Percentiles rank a stretch among this genome's conserved stretches.
phyloP scores from a whole-genome alignment of 73 alveolate genomes.

The Tetrahymena borealis region DNA sequence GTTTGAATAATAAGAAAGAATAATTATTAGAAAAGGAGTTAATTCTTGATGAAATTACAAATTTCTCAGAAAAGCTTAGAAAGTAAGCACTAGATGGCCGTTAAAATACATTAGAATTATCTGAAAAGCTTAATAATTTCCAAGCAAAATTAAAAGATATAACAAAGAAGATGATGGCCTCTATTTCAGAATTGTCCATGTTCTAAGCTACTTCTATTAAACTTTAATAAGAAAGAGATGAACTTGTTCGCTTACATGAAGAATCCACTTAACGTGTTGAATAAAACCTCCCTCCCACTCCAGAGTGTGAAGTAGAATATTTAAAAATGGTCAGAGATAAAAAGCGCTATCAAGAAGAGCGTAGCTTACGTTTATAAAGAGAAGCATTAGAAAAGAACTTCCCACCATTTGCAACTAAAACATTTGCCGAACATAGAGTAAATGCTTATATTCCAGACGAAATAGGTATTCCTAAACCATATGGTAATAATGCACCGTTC shows the following conservation, averaged over 20 bases:
- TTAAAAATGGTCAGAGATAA: slow-evolving; percentile 62
- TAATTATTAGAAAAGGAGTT: slow-evolving; percentile 87
- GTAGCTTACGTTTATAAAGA: slow-evolving; percentile 55
- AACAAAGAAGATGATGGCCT: slow-evolving; percentile 90
- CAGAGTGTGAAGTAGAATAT: slow-evolving; percentile 76
- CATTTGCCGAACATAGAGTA: slow-evolving; percentile 89
- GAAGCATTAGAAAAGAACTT: slow-evolving; percentile 62
- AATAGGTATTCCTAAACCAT: slow-evolving; percentile 69
- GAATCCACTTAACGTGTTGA: slow-evolving; percentile 67
- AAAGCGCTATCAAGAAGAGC: slow-evolving; percentile 59
- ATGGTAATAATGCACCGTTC: slow-evolving; percentile 92
- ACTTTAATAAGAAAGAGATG: slow-evolving; percentile 84
- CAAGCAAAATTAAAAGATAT: slow-evolving; percentile 85
- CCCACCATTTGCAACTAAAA: slow-evolving; percentile 72
- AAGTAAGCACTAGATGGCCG: slow-evolving; percentile 92
- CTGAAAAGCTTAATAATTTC: slow-evolving; percentile 90
- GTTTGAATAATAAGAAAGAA: slow-evolving; percentile 90
- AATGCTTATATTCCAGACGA: slow-evolving; percentile 89
- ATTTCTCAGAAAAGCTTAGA: slow-evolving; percentile 90
- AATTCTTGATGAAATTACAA: slow-evolving; percentile 90
- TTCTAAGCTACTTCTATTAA: slow-evolving; percentile 89
- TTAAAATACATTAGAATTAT: slow-evolving; percentile 81
- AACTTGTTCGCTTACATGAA: slow-evolving; percentile 70
- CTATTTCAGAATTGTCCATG: slow-evolving; percentile 95
- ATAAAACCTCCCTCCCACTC: slow-evolving; percentile 88